Conservation (phyloP, 306 rosid genomes). For the Psophocarpus tetragonolobus region DNA sequence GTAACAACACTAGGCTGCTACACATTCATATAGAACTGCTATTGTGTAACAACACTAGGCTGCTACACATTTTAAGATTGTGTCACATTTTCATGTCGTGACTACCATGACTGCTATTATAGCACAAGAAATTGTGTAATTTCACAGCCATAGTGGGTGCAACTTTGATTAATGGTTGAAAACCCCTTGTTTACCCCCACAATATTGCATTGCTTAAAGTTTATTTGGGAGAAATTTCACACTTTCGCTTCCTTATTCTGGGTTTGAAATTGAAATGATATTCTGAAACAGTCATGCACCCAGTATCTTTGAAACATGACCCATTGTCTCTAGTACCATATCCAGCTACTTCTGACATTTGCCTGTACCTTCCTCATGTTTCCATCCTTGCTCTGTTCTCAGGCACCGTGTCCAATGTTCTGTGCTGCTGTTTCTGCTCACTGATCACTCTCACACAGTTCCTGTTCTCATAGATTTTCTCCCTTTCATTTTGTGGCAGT, state of each 20-base stretch:
- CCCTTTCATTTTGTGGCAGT: background rate
- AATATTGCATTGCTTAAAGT: background rate
- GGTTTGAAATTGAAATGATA: background rate
- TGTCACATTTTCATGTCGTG: background rate
- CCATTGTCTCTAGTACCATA: background rate
- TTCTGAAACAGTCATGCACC: background rate
- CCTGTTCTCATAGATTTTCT: background rate
- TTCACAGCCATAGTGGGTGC: background rate
- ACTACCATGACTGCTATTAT: background rate
- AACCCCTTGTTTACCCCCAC: background rate
- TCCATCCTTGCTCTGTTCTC: background rate
- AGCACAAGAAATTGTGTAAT: background rate
- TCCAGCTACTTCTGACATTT: background rate
- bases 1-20: background rate
- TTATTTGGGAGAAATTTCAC: background rate
- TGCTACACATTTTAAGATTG: background rate
- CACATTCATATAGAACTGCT: background rate
- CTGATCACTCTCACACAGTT: background rate
- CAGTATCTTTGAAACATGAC: background rate
- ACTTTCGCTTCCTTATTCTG: background rate
- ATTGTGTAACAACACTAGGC: background rate
- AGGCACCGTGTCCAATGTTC: background rate
- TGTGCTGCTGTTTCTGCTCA: background rate
- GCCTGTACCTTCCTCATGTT: background rate
- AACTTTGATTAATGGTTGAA: background rate